phyloP scores from a whole-genome alignment of 2,329 filamentous ascomycete genomes.

The Calonectria honghensis region DNA sequence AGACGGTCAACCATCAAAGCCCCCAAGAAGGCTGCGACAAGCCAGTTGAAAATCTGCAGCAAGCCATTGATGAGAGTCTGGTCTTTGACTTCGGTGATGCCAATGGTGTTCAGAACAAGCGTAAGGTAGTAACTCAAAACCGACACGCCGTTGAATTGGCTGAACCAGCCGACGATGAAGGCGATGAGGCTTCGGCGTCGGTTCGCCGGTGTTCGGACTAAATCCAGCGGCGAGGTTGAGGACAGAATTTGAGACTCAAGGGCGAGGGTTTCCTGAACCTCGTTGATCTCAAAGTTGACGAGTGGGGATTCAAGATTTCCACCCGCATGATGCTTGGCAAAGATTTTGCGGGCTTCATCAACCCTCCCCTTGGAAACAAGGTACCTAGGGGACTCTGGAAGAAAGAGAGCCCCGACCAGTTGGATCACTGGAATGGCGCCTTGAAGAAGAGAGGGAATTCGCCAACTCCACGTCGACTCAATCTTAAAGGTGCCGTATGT shows the following conservation, averaged over 20 bases:
- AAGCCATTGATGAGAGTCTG: slow-evolving; percentile 52
- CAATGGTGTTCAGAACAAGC: slow-evolving; percentile 60
- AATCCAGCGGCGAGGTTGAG: slow-evolving; percentile 40
- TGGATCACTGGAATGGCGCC: slow-evolving; percentile 53
- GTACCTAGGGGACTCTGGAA: slow-evolving; percentile 38
- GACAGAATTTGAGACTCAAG: slow-evolving; percentile 43
- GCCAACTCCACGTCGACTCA: slow-evolving; percentile 57
- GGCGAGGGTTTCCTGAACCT: slow-evolving; percentile 34
- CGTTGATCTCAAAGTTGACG: slow-evolving; percentile 33
- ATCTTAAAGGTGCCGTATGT: slow-evolving; percentile 67
- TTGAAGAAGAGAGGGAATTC: slow-evolving; percentile 68
- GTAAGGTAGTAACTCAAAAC: slow-evolving; percentile 57
- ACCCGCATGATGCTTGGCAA: slow-evolving; percentile 31
- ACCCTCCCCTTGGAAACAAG: slow-evolving; percentile 29
- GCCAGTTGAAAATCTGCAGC: slow-evolving; percentile 61
- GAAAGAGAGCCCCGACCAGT: slow-evolving; percentile 15
- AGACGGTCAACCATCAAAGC: slow-evolving; percentile 62
- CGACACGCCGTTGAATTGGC: slow-evolving; percentile 35
- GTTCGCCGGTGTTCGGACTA: slow-evolving; percentile 35
- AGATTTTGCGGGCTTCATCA: slow-evolving; percentile 22
- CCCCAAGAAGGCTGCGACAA: slow-evolving; percentile 59
- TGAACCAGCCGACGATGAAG: slow-evolving; percentile 33
- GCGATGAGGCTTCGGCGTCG: slow-evolving; percentile 38
- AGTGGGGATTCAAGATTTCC: slow-evolving; percentile 15
- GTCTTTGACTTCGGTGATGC: slow-evolving; percentile 61